Conservation (phyloP, 169 alveolate genomes). For the Plasmodium billcollinsi region DNA sequence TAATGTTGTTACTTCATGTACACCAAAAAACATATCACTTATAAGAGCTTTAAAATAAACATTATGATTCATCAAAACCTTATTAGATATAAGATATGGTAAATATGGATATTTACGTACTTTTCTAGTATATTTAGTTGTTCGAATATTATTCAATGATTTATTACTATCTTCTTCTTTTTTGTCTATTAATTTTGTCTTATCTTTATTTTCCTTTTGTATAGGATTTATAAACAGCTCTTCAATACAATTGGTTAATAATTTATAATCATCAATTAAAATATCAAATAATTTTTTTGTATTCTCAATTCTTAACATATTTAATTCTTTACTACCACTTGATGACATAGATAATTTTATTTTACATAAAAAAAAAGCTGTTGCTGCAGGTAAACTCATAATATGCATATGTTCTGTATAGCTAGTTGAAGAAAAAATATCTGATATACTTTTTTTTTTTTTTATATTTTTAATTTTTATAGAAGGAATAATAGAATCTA, state of each 20-base stretch:
- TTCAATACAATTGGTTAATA: conserved; percentile 28
- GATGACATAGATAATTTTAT: conserved; percentile 43
- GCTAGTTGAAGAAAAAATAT: conserved; percentile 23
- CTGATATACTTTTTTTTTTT: conserved; percentile 17
- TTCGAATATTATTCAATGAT: neutral
- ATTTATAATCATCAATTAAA: conserved; percentile 26
- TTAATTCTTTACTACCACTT: conserved; percentile 6
- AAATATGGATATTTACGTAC: conserved; percentile 21
- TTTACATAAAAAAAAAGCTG: conserved; percentile 65
- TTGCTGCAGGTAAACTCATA: conserved; percentile 57
- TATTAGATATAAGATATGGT: conserved; percentile 30
- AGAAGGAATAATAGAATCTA: conserved; percentile 44
- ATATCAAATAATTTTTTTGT: conserved; percentile 29
- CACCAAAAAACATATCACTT: conserved; percentile 70
- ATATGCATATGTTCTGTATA: conserved; percentile 12
- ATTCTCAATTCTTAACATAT: conserved; percentile 39
- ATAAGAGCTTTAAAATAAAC: conserved; percentile 19
- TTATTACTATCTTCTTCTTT: conserved; percentile 6
- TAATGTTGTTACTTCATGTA: conserved; percentile 51
- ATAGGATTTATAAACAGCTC: conserved; percentile 6
- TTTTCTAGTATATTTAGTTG: neutral
- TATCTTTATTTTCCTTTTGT: neutral
- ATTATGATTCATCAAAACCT: conserved; percentile 17
- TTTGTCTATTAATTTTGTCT: neutral
- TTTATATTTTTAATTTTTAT: conserved; percentile 20